Conservation (phyloP, 805 yeast genomes). For the Barnettozyma botsteinii region DNA sequence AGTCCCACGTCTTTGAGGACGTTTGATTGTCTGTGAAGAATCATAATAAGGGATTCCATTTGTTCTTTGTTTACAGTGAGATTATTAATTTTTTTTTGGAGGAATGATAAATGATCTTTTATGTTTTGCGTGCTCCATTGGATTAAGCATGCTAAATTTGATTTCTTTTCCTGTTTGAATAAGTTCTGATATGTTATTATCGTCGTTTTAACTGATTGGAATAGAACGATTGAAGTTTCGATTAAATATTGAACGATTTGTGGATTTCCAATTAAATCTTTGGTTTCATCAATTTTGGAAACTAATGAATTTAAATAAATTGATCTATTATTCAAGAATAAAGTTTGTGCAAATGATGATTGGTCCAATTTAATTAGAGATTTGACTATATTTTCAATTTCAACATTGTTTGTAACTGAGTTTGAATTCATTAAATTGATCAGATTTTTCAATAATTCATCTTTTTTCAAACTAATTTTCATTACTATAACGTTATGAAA, state of each 20-base stretch:
- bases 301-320: constrained; percentile 41
- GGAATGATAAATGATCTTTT: constrained; percentile 48
- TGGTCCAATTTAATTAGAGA: constrained; percentile 36
- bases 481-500: constrained; percentile 29
- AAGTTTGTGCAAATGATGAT: constrained; percentile 42
- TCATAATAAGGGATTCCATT: constrained; percentile 49
- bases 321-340: constrained; percentile 44
- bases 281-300: constrained; percentile 35
- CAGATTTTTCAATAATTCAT: constrained; percentile 29
- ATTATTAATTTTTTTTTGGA: constrained; percentile 64
- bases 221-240: constrained; percentile 57
- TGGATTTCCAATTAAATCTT: constrained; percentile 46
- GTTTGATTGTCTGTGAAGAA: constrained; percentile 52
- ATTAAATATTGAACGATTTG: constrained; percentile 43
- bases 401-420: constrained; percentile 23
- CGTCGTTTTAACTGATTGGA: constrained; percentile 55
- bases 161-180: constrained; percentile 33
- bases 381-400: constrained; percentile 24
- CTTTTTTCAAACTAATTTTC: constrained; percentile 29
- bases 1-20: constrained; percentile 62
- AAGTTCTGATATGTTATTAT: constrained; percentile 47
- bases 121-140: constrained; percentile 69
- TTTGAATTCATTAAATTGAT: constrained; percentile 27
- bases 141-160: constrained; percentile 8
- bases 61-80: constrained; percentile 47